A percentile compares a stretch with the other conserved stretches of the same genome.
These are phyloP conservation scores for Reutealis trisperma DNA, from an alignment of 345 rosid genomes.

Conservation along the genomic window DNA sequence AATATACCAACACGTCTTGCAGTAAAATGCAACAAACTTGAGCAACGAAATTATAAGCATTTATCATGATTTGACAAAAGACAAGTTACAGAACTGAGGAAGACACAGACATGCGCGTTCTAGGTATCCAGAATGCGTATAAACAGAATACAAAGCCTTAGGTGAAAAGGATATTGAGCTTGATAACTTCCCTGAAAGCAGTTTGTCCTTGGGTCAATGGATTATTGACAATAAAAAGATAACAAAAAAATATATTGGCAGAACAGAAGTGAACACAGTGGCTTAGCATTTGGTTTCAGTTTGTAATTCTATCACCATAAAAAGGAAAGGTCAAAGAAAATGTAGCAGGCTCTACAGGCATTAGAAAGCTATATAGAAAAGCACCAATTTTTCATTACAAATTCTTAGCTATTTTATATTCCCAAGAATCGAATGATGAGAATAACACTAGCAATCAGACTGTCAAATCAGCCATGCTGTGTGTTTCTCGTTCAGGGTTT, in stretches of 20 bases:
- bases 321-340: not conserved
- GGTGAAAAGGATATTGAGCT: no score
- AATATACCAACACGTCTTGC: not conserved
- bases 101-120: no score
- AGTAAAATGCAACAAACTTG: slow-evolving; percentile 2
- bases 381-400: not conserved
- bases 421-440: not conserved
- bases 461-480: not conserved
- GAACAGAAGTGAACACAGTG: not conserved
- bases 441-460: not conserved
- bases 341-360: not conserved
- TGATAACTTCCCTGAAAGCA: not conserved
- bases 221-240: not conserved
- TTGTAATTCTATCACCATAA: not conserved
- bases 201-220: no score
- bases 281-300: not conserved
- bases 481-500: not conserved
- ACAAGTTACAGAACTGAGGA: not conserved
- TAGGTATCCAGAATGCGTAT: not conserved
- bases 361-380: not conserved
- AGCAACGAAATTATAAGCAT: not conserved
- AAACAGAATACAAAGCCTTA: not conserved
- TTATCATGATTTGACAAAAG: not conserved
- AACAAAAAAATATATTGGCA: not conserved
- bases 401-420: not conserved